A percentile compares a stretch with the other conserved stretches of the same genome.
These are phyloP conservation scores for Protea cynaroides DNA, from an alignment of 164 flowering plant species.

Conservation along the genomic window DNA sequence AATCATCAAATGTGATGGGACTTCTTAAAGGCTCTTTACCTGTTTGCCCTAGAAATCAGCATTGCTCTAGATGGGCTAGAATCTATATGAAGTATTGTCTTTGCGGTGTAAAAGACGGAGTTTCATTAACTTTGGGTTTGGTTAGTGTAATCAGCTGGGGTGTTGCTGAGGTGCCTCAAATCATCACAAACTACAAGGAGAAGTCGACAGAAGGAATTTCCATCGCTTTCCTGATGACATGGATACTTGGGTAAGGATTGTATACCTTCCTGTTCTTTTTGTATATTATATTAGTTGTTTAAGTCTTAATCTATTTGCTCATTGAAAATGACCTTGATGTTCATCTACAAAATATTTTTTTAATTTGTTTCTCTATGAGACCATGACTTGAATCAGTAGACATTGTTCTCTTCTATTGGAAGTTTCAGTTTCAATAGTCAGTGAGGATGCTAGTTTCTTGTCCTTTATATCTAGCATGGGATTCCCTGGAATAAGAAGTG, in stretches of 20 bases:
- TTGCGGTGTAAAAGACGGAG: constrained; percentile 40
- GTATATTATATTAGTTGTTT: background rate
- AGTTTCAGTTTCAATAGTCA: too few species aligned
- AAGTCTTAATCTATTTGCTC: background rate
- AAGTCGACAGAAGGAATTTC: constrained; percentile 69
- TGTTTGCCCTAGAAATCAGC: constrained; percentile 23
- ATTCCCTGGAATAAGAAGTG: too few species aligned
- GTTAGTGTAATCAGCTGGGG: constrained; percentile 66
- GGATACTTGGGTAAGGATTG: constrained; percentile 58
- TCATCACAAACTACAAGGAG: constrained; percentile 52
- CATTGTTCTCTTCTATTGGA: too few species aligned
- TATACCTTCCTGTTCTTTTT: background rate
- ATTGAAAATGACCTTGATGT: background rate
- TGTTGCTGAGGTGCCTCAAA: constrained; percentile 75
- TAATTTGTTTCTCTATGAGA: too few species aligned
- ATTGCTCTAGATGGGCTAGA: constrained; percentile 35
- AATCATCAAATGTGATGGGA: constrained; percentile 15
- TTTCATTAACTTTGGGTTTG: constrained; percentile 50
- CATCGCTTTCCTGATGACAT: constrained; percentile 50
- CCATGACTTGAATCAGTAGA: too few species aligned
- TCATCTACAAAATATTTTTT: too few species aligned
- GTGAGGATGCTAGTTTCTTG: too few species aligned
- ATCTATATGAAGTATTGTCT: constrained; percentile 41
- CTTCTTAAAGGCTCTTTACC: constrained; percentile 15
- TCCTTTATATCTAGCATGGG: too few species aligned